Conservation (phyloP, 2,329 filamentous ascomycete species). For the Ophiostoma sp. region DNA sequence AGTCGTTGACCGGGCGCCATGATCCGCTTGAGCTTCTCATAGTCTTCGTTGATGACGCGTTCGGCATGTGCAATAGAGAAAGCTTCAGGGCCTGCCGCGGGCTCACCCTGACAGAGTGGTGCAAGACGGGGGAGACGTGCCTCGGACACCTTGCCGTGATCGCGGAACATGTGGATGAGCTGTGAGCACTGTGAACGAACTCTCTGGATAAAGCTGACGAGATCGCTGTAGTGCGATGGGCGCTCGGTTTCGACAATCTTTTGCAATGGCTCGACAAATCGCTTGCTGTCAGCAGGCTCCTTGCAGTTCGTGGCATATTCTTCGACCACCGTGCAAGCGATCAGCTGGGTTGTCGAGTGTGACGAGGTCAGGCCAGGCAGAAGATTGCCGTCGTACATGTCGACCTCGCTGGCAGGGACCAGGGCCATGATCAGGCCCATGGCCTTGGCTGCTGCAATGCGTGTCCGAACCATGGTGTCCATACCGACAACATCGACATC, state of each 20-base stretch:
- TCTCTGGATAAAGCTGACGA: slow-evolving; percentile 83
- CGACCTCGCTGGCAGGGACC: slow-evolving; percentile 59
- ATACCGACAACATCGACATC: slow-evolving; percentile 91
- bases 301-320: slow-evolving; percentile 68
- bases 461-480: slow-evolving; percentile 81
- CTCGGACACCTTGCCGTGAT: slow-evolving; percentile 75
- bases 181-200: slow-evolving; percentile 88
- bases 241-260: slow-evolving; percentile 75
- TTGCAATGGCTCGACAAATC: slow-evolving; percentile 62
- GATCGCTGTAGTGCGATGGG: slow-evolving; percentile 77
- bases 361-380: slow-evolving; percentile 63
- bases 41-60: slow-evolving; percentile 79
- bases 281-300: slow-evolving; percentile 44
- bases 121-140: slow-evolving; percentile 73
- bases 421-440: slow-evolving; percentile 77
- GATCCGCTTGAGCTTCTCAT: slow-evolving; percentile 79
- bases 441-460: slow-evolving; percentile 79
- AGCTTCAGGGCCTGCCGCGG: slow-evolving; percentile 83
- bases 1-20: slow-evolving; percentile 83
- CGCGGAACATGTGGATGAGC: slow-evolving; percentile 83
- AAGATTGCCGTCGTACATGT: slow-evolving; percentile 60
- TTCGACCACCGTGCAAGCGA: slow-evolving; percentile 76
- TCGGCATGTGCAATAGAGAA: slow-evolving; percentile 87
- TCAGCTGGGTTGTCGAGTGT: slow-evolving; percentile 80
- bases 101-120: slow-evolving; percentile 88